Percentiles rank a stretch among this genome's conserved stretches.
Conservation (phyloP, 352 stramenopile genomes). For the Phytophthora podocarpi region DNA sequence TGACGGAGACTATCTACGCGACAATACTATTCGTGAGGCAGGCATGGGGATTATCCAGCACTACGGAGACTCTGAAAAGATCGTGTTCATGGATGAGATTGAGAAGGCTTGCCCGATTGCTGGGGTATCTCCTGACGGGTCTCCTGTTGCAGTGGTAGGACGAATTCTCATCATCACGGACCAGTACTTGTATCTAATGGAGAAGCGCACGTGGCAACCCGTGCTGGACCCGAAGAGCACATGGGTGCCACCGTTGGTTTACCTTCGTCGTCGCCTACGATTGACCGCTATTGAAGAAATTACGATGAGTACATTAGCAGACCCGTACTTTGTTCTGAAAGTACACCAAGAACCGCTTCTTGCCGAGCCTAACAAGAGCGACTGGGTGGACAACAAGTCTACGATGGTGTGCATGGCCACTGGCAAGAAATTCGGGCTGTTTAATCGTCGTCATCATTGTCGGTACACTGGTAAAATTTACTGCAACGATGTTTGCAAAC, state of each 20-base stretch:
- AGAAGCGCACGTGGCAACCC: conserved; percentile 68
- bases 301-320: conserved; percentile 80
- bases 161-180: conserved; percentile 77
- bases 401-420: conserved; percentile 87
- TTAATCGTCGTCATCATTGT: conserved; percentile 89
- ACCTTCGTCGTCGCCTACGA: conserved; percentile 67
- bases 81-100: conserved; percentile 83
- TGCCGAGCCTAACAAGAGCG: conserved; percentile 70
- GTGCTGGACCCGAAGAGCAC: conserved; percentile 58
- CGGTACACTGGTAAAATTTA: conserved; percentile 89
- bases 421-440: conserved; percentile 88
- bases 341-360: conserved; percentile 62
- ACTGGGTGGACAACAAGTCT: conserved; percentile 87
- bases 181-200: conserved; percentile 80
- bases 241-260: conserved; percentile 68
- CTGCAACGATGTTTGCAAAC: conserved; percentile 81
- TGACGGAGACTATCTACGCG: conserved; percentile 80
- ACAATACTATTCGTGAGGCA: conserved; percentile 64
- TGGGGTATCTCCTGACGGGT: conserved; percentile 27
- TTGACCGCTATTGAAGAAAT: conserved; percentile 76
- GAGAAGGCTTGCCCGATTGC: conserved; percentile 57
- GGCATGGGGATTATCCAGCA: conserved; percentile 75
- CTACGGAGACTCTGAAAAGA: conserved; percentile 79
- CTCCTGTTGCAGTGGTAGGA: conserved; percentile 42
- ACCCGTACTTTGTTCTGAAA: conserved; percentile 78